Evolutionary conservation across 1,139 yeast species (phyloP), one percentile per base, ranked within the genome.

Genomic region (Scheffersomyces illinoinensis): DNA sequence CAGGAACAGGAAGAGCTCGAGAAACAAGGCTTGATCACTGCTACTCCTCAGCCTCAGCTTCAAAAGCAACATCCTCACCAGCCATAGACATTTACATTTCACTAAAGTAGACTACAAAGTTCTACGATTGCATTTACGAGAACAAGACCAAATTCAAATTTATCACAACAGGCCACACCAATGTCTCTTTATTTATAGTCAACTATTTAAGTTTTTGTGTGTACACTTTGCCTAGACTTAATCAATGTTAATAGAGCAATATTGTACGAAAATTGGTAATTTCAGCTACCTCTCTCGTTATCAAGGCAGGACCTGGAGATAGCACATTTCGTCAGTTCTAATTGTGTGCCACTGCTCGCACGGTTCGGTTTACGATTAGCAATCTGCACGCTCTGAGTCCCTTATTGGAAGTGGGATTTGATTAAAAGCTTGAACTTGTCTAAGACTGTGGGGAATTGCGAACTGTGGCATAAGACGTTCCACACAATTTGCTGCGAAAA

Each of bases 31-130:
- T 24, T 24, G 59, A 90, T 93, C 57, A 85, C 90, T 6, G 90
- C 93, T 21, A 98, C 93, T 93, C 17, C 89, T 97, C 54, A 93
- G 93, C 69, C 82, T 93, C 61, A 93, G 91, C 68, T 86, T 93
- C 61, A 82, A 82, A 52, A 84, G 86, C 64, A 90, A 89, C 26
- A 85, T 85, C 58, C 98, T 93, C 71, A 84, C 85, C 63, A 83
- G 81, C 60, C 87, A 90, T 64, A 89, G 86, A 68, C 12, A 33
- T 33, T 33, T 17, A 7, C 43, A 8, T 2, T 33, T 12, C 12
- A 84, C 20, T 74, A 74, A 58, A 98, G 93, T 74, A 90, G 87
- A 73, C 96, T 93, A 71, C 92, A 92, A 65, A 92, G 93, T 66
- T 88, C 90, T 72, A 93, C 98, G 18, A 91, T 93, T 93, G 93